These are phyloP conservation scores for Puccinia triticina DNA, from an alignment of 1,284 basidiomycete genomes.

Conservation along the genomic window DNA sequence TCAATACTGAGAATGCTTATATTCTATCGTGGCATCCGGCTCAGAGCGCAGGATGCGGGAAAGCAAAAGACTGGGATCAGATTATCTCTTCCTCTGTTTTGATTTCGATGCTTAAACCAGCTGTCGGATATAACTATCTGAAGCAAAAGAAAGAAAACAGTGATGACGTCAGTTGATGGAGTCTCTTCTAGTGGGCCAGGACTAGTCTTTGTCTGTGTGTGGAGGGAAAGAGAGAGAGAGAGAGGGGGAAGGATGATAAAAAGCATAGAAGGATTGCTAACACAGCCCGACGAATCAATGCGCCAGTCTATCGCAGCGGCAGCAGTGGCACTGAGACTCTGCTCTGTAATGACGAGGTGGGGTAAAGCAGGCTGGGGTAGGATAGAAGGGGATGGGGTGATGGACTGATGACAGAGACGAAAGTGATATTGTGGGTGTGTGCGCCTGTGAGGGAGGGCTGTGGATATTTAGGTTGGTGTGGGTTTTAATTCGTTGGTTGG, in stretches of 20 bases:
- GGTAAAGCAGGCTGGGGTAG: constrained; percentile 4
- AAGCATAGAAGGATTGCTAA: background rate
- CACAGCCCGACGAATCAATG: background rate
- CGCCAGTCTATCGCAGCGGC: background rate
- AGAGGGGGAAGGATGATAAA: background rate
- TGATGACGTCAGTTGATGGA: constrained; percentile 17
- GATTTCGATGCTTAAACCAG: background rate
- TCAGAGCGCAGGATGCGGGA: background rate
- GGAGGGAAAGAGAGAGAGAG: background rate
- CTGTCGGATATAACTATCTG: background rate
- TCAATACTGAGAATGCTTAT: background rate
- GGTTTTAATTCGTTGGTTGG: background rate
- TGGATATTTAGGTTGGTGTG: background rate
- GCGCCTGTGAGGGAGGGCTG: background rate
- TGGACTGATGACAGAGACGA: background rate
- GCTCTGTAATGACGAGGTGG: background rate
- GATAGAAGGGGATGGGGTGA: background rate
- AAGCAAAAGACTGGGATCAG: background rate
- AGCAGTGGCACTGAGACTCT: background rate
- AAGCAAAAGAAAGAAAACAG: background rate
- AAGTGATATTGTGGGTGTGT: background rate
- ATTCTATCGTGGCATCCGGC: background rate
- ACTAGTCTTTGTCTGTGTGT: background rate
- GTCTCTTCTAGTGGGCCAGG: background rate
- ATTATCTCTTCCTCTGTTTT: background rate